phyloP scores from a whole-genome alignment of 2,329 filamentous ascomycete species.

The Ophiognomonia clavigignenti-juglandacearum region DNA sequence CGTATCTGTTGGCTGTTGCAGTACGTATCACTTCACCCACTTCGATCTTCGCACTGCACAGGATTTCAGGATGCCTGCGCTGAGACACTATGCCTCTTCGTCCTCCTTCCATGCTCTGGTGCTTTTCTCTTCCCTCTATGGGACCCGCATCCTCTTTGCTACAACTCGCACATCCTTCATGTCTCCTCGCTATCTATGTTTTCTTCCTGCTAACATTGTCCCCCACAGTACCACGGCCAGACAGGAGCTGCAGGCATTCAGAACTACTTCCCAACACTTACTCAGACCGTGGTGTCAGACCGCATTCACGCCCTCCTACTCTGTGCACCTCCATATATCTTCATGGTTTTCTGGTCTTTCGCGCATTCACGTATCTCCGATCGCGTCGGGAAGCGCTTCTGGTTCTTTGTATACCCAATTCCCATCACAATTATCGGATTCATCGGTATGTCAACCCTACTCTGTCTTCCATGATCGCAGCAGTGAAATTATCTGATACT shows the following conservation, averaged over 20 bases:
- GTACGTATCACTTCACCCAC: too few species aligned
- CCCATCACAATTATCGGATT: slow-evolving; percentile 20
- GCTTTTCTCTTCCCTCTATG: too few species aligned
- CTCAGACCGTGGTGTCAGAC: slow-evolving; percentile 21
- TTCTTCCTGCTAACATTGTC: too few species aligned
- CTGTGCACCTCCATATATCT: slow-evolving; percentile 26
- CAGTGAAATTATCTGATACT: not conserved
- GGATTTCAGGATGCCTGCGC: too few species aligned
- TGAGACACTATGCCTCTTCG: too few species aligned
- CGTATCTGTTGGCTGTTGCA: slow-evolving; percentile 13
- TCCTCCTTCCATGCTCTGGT: too few species aligned
- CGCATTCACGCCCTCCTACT: slow-evolving; percentile 23
- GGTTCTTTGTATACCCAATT: slow-evolving; percentile 27
- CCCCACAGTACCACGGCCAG: slow-evolving; percentile 14
- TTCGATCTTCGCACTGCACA: too few species aligned
- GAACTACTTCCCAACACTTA: slow-evolving; percentile 24
- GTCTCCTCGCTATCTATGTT: too few species aligned
- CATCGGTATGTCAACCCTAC: slow-evolving; percentile 13
- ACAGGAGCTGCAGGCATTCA: slow-evolving; percentile 13
- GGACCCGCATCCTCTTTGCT: too few species aligned
- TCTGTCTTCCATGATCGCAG: not conserved
- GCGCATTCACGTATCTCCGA: slow-evolving; percentile 33
- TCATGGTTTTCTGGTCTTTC: slow-evolving; percentile 23
- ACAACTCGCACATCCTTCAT: too few species aligned
- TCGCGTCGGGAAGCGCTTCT: slow-evolving; percentile 32